Base-by-base conservation (phyloP, 192 early-diverging fungal genomes). In the Linnemannia zychae region DNA sequence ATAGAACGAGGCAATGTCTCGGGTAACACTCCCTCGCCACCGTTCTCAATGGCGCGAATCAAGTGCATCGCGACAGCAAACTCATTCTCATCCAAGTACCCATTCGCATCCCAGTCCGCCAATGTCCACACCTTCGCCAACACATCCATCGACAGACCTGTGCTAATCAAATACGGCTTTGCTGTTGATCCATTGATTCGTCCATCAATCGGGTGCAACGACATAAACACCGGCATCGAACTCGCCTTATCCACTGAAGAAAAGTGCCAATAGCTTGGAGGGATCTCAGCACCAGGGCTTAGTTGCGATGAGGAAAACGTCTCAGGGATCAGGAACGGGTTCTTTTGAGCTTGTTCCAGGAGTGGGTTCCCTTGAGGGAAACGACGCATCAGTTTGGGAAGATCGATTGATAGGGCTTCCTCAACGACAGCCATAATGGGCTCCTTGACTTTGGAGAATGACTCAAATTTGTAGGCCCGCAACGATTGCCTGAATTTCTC, bases 1-100 rank as follows among this genome's bases (percentile, higher is more conserved):
- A 92, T 84, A 34, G 88, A 57, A 28, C 70, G 52, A 17, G 91
- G 91, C 34, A 92, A 71, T 2, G 82, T 89, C 7, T 90, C 90
- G 0, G 91, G 90, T 46, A 92, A 69, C 7, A 79, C 63, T 0
- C 28, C 70, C 24, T 79, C 80, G n/a, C 87, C 88, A 53, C 91
- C 90, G 53, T 71, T 69, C 40, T 88, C 79, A 1, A 89, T 75
- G 7, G 86, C 87, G 70, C 90, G 85, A 20, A 88, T 87, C 31
- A 96, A 75, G 78, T 95, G 93, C 95, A 97, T 95, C 1, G 95
- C 94, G 4, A 96, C 95, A 46, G 93, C 90, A 84, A 97, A 97
- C 88, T 97, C 94, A 72, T 97, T 96, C 53, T 90, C 73, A 69
- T 96, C 95, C 78, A 97, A 86, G 68, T 95, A 95, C n/a, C 96